Conservation (phyloP, 192 early-diverging fungal genomes). For the Coemansia sp. region DNA sequence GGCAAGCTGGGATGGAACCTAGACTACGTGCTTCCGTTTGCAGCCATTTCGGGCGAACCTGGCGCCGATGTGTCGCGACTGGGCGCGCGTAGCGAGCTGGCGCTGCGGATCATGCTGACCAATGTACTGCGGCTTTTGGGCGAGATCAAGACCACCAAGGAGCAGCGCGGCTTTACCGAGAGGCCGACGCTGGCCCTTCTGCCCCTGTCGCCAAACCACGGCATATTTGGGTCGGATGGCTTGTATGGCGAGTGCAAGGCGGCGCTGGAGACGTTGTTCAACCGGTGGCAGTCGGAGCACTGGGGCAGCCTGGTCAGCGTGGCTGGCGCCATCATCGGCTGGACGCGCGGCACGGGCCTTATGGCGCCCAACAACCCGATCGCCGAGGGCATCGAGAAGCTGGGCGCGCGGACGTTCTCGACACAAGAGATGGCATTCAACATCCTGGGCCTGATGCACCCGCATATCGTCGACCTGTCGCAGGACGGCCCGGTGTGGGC, state of each 20-base stretch:
- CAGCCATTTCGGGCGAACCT: slow-evolving; percentile 79
- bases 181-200: slow-evolving; percentile 83
- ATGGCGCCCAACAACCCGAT: slow-evolving; percentile 90
- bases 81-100: slow-evolving; percentile 77
- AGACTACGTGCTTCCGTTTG: slow-evolving; percentile 92
- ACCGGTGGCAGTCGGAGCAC: slow-evolving; percentile 81
- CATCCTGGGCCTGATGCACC: slow-evolving; percentile 82
- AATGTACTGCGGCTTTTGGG: slow-evolving; percentile 86
- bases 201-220: slow-evolving; percentile 95
- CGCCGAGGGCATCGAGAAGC: slow-evolving; percentile 71
- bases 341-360: slow-evolving; percentile 94
- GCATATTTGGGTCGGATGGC: slow-evolving; percentile 88
- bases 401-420: slow-evolving; percentile 88
- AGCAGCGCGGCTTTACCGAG: slow-evolving; percentile 58
- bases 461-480: slow-evolving; percentile 61
- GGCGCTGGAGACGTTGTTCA: slow-evolving; percentile 85
- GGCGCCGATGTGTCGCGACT: slow-evolving; percentile 78
- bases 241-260: slow-evolving; percentile 93
- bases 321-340: slow-evolving; percentile 90
- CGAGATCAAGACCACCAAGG: slow-evolving; percentile 74
- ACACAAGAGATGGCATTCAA: slow-evolving; percentile 93
- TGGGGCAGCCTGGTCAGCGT: slow-evolving; percentile 83
- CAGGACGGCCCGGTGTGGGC: slow-evolving; percentile 84
- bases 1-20: slow-evolving; percentile 72
- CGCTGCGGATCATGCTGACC: slow-evolving; percentile 89